Percentiles rank a stretch among this genome's conserved stretches.
phyloP scores from a whole-genome alignment of 495 filamentous ascomycete genomes.

The Choiromyces venosus region DNA sequence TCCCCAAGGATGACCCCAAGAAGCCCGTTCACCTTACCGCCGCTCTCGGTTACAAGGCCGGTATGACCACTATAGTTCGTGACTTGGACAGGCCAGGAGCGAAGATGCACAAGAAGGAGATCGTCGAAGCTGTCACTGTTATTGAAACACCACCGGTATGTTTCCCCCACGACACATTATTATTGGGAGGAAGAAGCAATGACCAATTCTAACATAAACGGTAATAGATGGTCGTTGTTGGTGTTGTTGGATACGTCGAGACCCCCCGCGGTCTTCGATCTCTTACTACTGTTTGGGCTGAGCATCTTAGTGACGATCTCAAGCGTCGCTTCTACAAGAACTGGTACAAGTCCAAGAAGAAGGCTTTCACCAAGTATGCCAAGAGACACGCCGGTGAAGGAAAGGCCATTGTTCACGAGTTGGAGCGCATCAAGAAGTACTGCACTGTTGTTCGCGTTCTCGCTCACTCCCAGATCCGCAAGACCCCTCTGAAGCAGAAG shows the following conservation, averaged over 20 bases:
- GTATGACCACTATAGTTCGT: conserved; percentile 99
- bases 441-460: conserved; percentile 99
- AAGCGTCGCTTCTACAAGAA: conserved; percentile 99
- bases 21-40: conserved; percentile 98
- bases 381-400: conserved; percentile 98
- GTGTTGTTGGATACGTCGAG: conserved; percentile 99
- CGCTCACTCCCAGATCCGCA: conserved; percentile 98
- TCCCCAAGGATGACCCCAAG: conserved; percentile 99
- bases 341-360: conserved; percentile 99
- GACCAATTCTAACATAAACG: conserved; percentile 56
- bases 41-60: conserved; percentile 99
- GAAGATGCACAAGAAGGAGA: conserved; percentile 99
- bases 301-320: conserved; percentile 96
- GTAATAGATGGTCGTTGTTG: conserved; percentile 89
- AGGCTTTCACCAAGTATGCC: conserved; percentile 99
- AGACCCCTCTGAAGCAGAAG: conserved; percentile 99
- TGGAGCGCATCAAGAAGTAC: conserved; percentile 99
- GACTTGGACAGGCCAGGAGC: conserved; percentile 98
- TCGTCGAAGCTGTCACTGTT: conserved; percentile 97
- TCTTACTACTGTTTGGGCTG: conserved; percentile 98
- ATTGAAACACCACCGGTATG: conserved; percentile 99
- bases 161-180: conserved; percentile 16
- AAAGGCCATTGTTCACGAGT: conserved; percentile 84
- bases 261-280: conserved; percentile 99
- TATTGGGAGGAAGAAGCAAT: conserved; percentile 28